A percentile compares a stretch with the other conserved stretches of the same genome.
Conservation (phyloP, 2,329 filamentous ascomycete genomes). For the Verticillium tricorpus region DNA sequence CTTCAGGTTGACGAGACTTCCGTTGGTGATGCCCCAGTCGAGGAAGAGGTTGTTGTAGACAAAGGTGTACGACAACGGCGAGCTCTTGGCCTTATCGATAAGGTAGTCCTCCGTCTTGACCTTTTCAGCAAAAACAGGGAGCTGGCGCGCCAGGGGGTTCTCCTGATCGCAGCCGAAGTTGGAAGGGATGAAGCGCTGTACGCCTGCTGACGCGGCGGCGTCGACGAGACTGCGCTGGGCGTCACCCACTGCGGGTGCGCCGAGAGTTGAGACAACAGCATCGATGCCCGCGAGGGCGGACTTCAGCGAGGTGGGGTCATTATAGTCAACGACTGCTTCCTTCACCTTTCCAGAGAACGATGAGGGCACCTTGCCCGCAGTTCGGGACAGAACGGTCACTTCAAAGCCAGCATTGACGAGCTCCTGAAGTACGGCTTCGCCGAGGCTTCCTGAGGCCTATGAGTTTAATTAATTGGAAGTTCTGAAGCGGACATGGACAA, state of each 20-base stretch:
- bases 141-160: slow-evolving; percentile 28
- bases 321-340: slow-evolving; percentile 4
- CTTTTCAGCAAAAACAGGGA: slow-evolving; percentile 52
- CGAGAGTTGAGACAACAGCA: slow-evolving; percentile 49
- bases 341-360: slow-evolving; percentile 1
- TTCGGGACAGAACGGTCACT: slow-evolving; percentile 50
- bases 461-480: neutral
- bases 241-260: slow-evolving; percentile 31
- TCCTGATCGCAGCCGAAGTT: slow-evolving; percentile 41
- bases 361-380: slow-evolving; percentile 13
- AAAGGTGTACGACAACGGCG: slow-evolving; percentile 48
- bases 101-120: slow-evolving; percentile 34
- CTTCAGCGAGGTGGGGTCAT: slow-evolving; percentile 28
- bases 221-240: slow-evolving; percentile 32
- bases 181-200: slow-evolving; percentile 54
- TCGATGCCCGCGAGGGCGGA: slow-evolving; percentile 51
- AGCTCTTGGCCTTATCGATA: slow-evolving; percentile 31
- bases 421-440: slow-evolving; percentile 29
- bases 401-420: slow-evolving; percentile 38
- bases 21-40: slow-evolving; percentile 46
- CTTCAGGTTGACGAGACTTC: neutral
- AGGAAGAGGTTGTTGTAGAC: slow-evolving; percentile 53
- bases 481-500: neutral
- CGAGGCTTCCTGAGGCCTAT: slow-evolving; percentile 32
- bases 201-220: slow-evolving; percentile 52